Percentiles rank a stretch among this genome's conserved stretches.
phyloP scores from a whole-genome alignment of 2,329 filamentous ascomycete species.

The Xylariales sp. region DNA sequence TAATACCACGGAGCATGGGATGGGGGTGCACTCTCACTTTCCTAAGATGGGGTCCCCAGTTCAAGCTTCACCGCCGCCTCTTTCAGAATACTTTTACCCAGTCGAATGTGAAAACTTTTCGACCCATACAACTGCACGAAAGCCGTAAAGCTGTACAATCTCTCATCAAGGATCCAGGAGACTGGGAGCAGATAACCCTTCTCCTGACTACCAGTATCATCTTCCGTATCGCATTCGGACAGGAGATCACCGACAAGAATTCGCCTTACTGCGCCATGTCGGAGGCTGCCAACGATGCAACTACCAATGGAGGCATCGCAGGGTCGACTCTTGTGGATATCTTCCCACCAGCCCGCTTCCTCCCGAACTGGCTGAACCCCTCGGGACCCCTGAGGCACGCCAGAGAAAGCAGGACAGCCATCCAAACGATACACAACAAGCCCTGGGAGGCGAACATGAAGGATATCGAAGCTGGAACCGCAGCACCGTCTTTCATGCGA shows the following conservation, averaged over 20 bases:
- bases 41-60: constrained; percentile 30
- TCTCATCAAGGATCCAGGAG: constrained; percentile 15
- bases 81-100: constrained; percentile 36
- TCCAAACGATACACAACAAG: constrained; percentile 35
- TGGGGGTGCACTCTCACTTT: constrained; percentile 22
- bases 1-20: constrained; percentile 15
- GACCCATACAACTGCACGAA: constrained; percentile 27
- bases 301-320: constrained; percentile 17
- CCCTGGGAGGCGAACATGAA: constrained; percentile 31
- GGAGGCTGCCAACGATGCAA: constrained; percentile 11
- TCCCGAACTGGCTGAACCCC: constrained; percentile 32
- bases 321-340: constrained; percentile 40
- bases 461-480: constrained; percentile 28
- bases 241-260: constrained; percentile 16
- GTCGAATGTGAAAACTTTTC: constrained; percentile 26
- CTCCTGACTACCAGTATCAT: constrained; percentile 22
- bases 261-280: constrained; percentile 21
- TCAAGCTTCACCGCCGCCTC: constrained; percentile 34
- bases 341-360: constrained; percentile 38
- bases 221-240: constrained; percentile 21
- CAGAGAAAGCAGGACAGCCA: constrained; percentile 12
- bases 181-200: constrained; percentile 20
- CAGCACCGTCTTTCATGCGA: constrained; percentile 26
- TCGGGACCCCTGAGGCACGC: constrained; percentile 20
- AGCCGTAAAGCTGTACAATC: constrained; percentile 22